These are phyloP conservation scores for Phytopythium oedochilum DNA, from an alignment of 352 stramenopile genomes.

Conservation along the genomic window DNA sequence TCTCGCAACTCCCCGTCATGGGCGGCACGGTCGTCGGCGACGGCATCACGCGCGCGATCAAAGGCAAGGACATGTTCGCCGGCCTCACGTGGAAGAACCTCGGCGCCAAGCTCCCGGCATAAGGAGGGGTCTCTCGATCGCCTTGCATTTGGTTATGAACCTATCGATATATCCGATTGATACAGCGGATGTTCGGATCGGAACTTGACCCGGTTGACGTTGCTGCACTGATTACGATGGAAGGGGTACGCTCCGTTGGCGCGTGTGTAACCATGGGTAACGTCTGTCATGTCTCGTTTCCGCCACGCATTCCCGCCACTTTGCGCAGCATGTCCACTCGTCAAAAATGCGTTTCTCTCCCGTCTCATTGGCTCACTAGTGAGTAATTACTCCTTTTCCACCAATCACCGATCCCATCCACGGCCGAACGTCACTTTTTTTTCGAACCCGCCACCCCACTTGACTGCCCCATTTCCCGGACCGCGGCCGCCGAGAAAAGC, in stretches of 20 bases:
- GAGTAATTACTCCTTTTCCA: not conserved
- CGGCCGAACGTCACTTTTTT: not conserved
- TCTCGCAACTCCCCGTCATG: constrained; percentile 25
- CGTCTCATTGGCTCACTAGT: not conserved
- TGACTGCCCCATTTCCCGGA: not conserved
- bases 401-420: not conserved
- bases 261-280: no score
- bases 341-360: no score
- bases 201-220: not conserved
- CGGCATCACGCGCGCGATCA: constrained; percentile 20
- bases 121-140: not conserved
- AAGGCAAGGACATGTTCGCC: constrained; percentile 30
- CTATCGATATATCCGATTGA: no score
- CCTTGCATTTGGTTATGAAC: no score
- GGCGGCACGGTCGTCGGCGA: constrained; percentile 26
- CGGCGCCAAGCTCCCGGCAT: constrained; percentile 3
- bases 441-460: not conserved
- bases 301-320: no score
- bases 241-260: no score
- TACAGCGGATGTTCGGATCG: no score
- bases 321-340: not conserved
- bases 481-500: not conserved
- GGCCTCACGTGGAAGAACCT: constrained; percentile 11
- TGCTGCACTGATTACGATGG: not conserved
- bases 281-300: no score